Base-by-base conservation (phyloP, 768 basidiomycete species). In the Leccinum incarnatum region DNA sequence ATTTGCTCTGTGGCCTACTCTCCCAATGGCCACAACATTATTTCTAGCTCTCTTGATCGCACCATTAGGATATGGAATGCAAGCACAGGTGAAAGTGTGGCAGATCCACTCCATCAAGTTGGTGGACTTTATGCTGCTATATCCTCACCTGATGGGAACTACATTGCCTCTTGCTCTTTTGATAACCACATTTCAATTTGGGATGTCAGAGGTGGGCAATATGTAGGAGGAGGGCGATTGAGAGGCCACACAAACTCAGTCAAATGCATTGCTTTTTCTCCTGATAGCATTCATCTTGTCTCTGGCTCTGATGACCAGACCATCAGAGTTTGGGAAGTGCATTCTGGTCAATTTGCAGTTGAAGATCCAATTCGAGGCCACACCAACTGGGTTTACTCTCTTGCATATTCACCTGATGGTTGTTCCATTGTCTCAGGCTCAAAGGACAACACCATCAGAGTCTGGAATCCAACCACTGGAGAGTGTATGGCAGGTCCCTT, bases 321-420 rank as follows among this genome's bases (percentile, higher is more conserved):
- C 4, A 53, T 65, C 1, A 14, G 5, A 23, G 47, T 66, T 1
- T 66, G 65, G 65, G 17, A 67, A 51, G 9, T 54, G 51, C 50
- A 51, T 27, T 65, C 66, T 65, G 52, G 56, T 5, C 14, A 65
- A 21, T 37, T 9, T 40, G 8, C 50, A 3, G 17, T 42, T 42
- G 8, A 8, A 42, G 56, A 45, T 40, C 52, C 58, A 51, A 25
- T 65, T 2, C 0, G 0, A 3, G 66, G 54, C 2, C 65, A 66
- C 6, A 58, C 58, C 0, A 7, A 21, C 12, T 57, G 58, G 53
- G 5, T 66, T 17, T 53, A 23, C 19, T 66, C 65, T 54, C 23
- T 66, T 51, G 56, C 61, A 53, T 62, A 56, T 67, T 58, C 75
- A 42, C 70, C 75, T 34, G 67, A 74, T 60, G 72, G 73, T 2